Base-by-base conservation (phyloP, 805 yeast species). In the Wilhelminamyces savonicus region DNA sequence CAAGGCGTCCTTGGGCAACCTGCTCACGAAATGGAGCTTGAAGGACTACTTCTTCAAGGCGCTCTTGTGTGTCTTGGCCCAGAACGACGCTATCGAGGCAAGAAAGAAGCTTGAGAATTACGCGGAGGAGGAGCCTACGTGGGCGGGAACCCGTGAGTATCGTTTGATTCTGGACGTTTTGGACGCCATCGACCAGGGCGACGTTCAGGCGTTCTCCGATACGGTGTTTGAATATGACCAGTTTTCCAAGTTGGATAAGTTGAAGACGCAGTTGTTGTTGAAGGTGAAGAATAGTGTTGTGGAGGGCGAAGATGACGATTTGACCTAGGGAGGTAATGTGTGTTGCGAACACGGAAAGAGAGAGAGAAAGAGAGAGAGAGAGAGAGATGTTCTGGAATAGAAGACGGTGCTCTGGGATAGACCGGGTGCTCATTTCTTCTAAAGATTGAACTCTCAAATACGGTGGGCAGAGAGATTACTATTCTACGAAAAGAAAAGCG, bases 41-140 rank as follows among this genome's bases (percentile, higher is more conserved):
- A 92, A 92, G 56, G 98, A 92, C 34, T 86, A 90, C 55, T 87
- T 83, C 47, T 66, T 85, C 50, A 87, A 87, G 63, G 78, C 83
- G 30, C 78, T 84, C 16, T 66, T 92, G 33, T 85, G 96, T 52
- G 74, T 81, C 30, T 65, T 92, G 41, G 94, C 97, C 20, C 75
- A 76, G 34, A 86, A 76, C 41, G 98, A 92, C 56, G 66, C 74
- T 22, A 88, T 94, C 21, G 94, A 94, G 28, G 95, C 95, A 0
- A 71, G 74, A 31, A 80, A 82, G 46, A 72, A 85, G 21, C 54
- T 83, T 30, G 76, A 74, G 18, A 72, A 74, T 36, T 82, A 77
- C 35, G 50, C 65, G 9, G 73, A 68, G 21, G 78, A 88, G 66
- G 97, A 88, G 47, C 76, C 86, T 7, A 62, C 78, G 26, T 90